phyloP scores from a whole-genome alignment of 805 yeast genomes.

The Lachancea nothofagi region DNA sequence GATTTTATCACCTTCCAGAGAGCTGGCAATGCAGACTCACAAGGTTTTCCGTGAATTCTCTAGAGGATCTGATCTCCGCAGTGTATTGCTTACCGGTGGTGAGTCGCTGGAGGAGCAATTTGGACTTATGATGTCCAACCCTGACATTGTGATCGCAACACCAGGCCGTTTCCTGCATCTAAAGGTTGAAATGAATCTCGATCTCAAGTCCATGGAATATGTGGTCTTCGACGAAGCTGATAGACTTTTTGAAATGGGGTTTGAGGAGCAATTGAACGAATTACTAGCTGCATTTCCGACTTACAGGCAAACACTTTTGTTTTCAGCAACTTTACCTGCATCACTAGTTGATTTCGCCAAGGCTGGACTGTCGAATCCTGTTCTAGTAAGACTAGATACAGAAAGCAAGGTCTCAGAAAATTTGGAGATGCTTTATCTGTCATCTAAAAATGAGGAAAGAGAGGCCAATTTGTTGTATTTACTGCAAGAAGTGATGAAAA shows the following conservation, averaged over 20 bases:
- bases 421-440: slow-evolving; percentile 81
- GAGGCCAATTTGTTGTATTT: slow-evolving; percentile 77
- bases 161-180: slow-evolving; percentile 97
- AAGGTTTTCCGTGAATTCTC: slow-evolving; percentile 86
- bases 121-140: slow-evolving; percentile 84
- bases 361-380: slow-evolving; percentile 91
- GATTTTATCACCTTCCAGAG: slow-evolving; percentile 91
- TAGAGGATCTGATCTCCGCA: slow-evolving; percentile 74
- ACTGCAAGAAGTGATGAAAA: slow-evolving; percentile 77
- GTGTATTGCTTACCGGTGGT: slow-evolving; percentile 88
- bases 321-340: slow-evolving; percentile 92
- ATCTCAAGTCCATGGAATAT: slow-evolving; percentile 76
- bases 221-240: slow-evolving; percentile 97
- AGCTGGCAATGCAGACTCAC: slow-evolving; percentile 87
- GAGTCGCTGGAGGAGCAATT: slow-evolving; percentile 98
- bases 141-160: slow-evolving; percentile 92
- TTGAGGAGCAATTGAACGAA: slow-evolving; percentile 88
- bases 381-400: slow-evolving; percentile 85
- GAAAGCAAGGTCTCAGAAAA: slow-evolving; percentile 88
- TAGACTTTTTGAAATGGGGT: slow-evolving; percentile 93
- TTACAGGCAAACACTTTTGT: slow-evolving; percentile 78
- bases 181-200: slow-evolving; percentile 90
- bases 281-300: slow-evolving; percentile 77
- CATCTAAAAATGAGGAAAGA: slow-evolving; percentile 77
- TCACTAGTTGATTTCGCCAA: slow-evolving; percentile 93